Evolutionary conservation across 2,329 filamentous ascomycete species (phyloP), one percentile per base, ranked within the genome.

Genomic region (Ophiocordyceps camponoti-leonardi): DNA sequence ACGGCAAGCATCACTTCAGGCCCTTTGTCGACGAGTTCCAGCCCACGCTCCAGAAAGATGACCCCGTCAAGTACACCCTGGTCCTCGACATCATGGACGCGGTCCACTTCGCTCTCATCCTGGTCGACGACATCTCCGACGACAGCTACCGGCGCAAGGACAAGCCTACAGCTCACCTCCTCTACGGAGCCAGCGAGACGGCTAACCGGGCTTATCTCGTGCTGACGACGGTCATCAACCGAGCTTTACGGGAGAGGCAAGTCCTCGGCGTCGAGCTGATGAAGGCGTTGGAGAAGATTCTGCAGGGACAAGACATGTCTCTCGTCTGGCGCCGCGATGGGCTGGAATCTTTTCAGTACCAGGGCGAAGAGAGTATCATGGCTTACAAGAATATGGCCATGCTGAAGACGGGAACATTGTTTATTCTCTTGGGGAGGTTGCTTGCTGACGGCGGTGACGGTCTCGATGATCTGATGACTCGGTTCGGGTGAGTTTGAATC

Each of bases 21-120:
- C 43, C 43, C 22, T 46, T 50, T 43, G 43, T 49, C 42, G 46
- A 39, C 10, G 42, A 42, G n/a, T 47, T 50, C 4, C 33, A 33
- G 4, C 49, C 49, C 2, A 33, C 19, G 12, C 23, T 50, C 43
- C 33, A 43, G 19, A 11, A 13, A 7, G 35, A 49, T 11, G 41
- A 49, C 20, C 44, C 49, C 2, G 43, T 23, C 20, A 49, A 50
- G 30, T 47, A 47, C 33, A 22, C 30, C 4, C 22, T 50, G 19
- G 41, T 49, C 16, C 46, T 50, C 6, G 49, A 50, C 39, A 50
- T 50, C 20, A 50, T 50, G 49, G 49, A 50, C 20, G 49, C 49
- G 2, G 47, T 50, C 4, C 49, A 50, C 37, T 47, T 50, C n/a
- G 47, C 46, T n/a, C 39, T 50, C 2, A 50, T 50, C 13, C 30